Conservation (phyloP, 2,329 filamentous ascomycete genomes). For the Fusarium sp. region DNA sequence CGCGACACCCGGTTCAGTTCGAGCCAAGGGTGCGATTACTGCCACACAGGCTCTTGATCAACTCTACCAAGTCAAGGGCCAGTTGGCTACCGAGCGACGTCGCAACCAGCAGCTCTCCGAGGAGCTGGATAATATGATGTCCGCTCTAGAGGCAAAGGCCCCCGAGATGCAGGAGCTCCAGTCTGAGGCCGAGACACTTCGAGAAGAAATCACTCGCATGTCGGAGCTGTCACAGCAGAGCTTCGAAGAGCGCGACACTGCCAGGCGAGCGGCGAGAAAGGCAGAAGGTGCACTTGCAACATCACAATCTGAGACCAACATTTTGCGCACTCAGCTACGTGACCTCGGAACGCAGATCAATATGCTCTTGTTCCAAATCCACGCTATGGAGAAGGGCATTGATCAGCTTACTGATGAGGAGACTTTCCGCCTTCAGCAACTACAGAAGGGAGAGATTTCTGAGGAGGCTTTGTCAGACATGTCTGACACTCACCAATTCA, state of each 20-base stretch:
- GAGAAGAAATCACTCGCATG: conserved; percentile 86
- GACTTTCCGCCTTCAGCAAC: conserved; percentile 80
- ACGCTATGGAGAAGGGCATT: conserved; percentile 84
- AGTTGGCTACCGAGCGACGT: conserved; percentile 81
- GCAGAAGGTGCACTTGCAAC: conserved; percentile 79
- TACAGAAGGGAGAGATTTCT: conserved; percentile 81
- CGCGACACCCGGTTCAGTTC: conserved; percentile 69
- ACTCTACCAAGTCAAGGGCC: conserved; percentile 77
- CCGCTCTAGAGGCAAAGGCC: conserved; percentile 85
- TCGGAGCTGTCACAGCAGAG: conserved; percentile 87
- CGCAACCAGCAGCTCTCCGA: conserved; percentile 81
- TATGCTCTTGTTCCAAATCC: conserved; percentile 88
- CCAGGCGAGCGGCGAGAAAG: conserved; percentile 83
- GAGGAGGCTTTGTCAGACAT: conserved; percentile 80
- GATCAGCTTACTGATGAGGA: conserved; percentile 81
- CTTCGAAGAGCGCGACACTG: conserved; percentile 83
- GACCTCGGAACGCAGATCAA: conserved; percentile 93
- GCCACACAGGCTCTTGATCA: conserved; percentile 76
- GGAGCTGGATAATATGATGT: conserved; percentile 88
- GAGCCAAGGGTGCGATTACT: conserved; percentile 69
- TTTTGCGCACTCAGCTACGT: conserved; percentile 87
- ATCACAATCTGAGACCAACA: conserved; percentile 78
- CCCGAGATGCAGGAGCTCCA: conserved; percentile 91
- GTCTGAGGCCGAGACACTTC: conserved; percentile 83
- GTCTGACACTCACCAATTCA: conserved; percentile 89